Evolutionary conservation across 1,139 yeast species (phyloP), one percentile per base, ranked within the genome.

Genomic region (Yamadazyma triangularis): DNA sequence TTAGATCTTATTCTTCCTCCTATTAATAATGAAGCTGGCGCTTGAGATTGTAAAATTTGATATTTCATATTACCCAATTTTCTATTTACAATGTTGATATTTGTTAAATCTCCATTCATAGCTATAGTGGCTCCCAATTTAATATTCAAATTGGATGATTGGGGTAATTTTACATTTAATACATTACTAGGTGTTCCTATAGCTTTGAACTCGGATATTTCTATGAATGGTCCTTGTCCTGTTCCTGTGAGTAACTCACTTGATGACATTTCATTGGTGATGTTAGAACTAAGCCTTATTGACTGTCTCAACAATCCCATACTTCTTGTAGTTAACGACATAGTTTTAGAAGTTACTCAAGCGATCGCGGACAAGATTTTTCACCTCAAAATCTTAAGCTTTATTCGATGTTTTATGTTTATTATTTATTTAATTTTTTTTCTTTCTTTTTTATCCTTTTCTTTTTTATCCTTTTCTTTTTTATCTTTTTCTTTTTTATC

Each of bases 161-260:
- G 56, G 0, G 73, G 72, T 26, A 67, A 34, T 14, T 55, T 48
- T 11, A 66, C 54, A 32, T 57, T 61, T 28, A 65, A 42, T n/a
- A 63, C 39, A 24, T 53, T 47, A 24, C 58, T 45, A 4, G 59
- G 56, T 9, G 41, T 33, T 4, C 69, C 70, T 1, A 64, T 30
- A 4, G 68, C 58, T 23, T 42, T 43, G 41, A 64, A 62, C 18
- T 42, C 38, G 1, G 71, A 70, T 12, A 60, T 38, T 32, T 61
- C 70, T 11, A 59, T 47, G 34, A 67, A 66, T 10, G 73, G 73
- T 1, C 73, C 73, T 24, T 45, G 46, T 1, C 70, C 70, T 1
- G 67, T 61, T 2, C 48, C 53, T 8, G 40, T 46, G 2, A 57
- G 48, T 13, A 47, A 31, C 16, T 33, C 36, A 4, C 47, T 32